These are phyloP conservation scores for Suillus bovinus DNA, from an alignment of 768 basidiomycete genomes.

Conservation along the genomic window DNA sequence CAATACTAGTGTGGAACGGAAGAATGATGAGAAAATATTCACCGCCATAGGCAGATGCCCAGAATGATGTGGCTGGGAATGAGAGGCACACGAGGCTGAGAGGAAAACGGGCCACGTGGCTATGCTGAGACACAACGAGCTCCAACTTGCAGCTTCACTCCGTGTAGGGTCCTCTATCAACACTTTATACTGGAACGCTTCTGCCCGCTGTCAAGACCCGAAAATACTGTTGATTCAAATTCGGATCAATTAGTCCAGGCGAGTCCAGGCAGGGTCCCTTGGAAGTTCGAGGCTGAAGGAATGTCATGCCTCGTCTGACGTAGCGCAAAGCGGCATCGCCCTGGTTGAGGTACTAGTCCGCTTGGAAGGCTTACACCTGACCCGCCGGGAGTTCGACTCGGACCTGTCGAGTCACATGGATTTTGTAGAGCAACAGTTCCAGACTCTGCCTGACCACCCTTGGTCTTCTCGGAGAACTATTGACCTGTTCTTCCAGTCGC, in stretches of 20 bases:
- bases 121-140: neutral
- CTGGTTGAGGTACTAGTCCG: neutral
- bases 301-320: neutral
- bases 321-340: neutral
- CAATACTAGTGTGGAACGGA: slow-evolving; percentile 30
- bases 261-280: neutral
- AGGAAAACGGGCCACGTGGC: neutral
- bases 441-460: neutral
- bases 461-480: neutral
- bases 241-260: neutral
- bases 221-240: neutral
- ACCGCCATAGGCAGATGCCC: slow-evolving; percentile 39
- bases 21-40: slow-evolving; percentile 20
- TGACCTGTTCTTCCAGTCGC: neutral
- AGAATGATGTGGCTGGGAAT: slow-evolving; percentile 9
- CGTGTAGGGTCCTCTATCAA: neutral
- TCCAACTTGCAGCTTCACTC: neutral
- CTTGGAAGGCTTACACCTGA: neutral
- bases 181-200: neutral
- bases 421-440: neutral
- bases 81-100: slow-evolving; percentile 4
- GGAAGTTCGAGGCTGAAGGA: neutral
- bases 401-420: neutral
- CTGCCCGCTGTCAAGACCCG: neutral
- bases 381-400: neutral